Evolutionary conservation across 1,284 basidiomycete genomes (phyloP), one percentile per base, ranked within the genome.

Genomic region (Melanopsichium pennsylvanicum): DNA sequence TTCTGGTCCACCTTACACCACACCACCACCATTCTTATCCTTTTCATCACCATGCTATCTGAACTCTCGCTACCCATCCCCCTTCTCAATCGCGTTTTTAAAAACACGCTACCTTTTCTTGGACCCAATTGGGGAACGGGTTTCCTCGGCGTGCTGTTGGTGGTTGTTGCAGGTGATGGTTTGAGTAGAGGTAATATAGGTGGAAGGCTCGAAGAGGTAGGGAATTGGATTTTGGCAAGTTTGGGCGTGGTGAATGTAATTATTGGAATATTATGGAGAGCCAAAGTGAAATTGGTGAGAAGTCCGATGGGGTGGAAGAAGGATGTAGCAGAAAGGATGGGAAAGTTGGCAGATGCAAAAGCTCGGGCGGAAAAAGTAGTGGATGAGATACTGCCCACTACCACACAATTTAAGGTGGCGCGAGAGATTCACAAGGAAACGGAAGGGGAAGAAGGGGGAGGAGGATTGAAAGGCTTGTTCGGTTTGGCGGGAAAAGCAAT

Each of bases 1-100:
- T 73, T 76, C 41, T 76, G 74, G 74, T 50, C 57, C 1, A 66
- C 71, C 29, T 56, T 76, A 0, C 66, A 76, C 45, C 61, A 71
- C 29, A 16, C 56, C 11, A 64, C 47, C n/a, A 25, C 52, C 10
- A 11, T 49, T 13, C 29, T 64, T 8, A 26, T 72, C 10, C 43
- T 64, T 5, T 15, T 63, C 21, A 36, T 60, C 23, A 50, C 72
- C 22, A 26, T 74, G 2, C 55, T 74, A 0, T 51, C 61, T 33
- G 73, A 75, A 25, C 45, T 71, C 5, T 68, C 66, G 6, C 59
- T 68, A 0, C 64, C 64, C 3, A 40, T 62, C 5, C 64, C 64
- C 0, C 19, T 52, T 1, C 19, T 64, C 10, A 44, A 75, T 15
- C 46, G 59, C 2, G 27, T 70, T 25, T 75, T 75, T 38, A 57